Conservation (phyloP, 768 basidiomycete species). For the Amanita rimosa region DNA sequence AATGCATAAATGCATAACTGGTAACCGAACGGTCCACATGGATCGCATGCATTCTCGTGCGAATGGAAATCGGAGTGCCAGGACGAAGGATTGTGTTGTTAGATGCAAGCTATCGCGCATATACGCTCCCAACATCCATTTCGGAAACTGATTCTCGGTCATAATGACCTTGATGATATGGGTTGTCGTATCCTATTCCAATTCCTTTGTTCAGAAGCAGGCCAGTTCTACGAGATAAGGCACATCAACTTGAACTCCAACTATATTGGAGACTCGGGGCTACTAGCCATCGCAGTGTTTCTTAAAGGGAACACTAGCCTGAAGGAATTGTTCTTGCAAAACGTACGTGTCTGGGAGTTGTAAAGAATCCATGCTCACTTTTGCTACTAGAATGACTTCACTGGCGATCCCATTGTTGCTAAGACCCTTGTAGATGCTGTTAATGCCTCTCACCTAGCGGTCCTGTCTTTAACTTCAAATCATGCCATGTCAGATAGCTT, state of each 20-base stretch:
- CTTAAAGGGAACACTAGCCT: slow-evolving; percentile 33
- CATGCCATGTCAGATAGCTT: slow-evolving; percentile 40
- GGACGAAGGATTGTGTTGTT: slow-evolving; percentile 13
- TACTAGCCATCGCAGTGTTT: slow-evolving; percentile 42
- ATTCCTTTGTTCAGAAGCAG: slow-evolving; percentile 39
- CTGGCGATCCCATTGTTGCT: slow-evolving; percentile 24
- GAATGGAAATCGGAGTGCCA: too few species aligned
- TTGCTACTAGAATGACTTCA: slow-evolving; percentile 13
- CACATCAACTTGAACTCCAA: slow-evolving; percentile 52
- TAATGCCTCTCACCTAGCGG: slow-evolving; percentile 41
- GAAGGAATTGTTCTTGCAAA: slow-evolving; percentile 42
- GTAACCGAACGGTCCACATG: too few species aligned
- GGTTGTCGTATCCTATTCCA: slow-evolving; percentile 44
- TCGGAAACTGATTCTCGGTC: slow-evolving; percentile 40
- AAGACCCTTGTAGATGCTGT: slow-evolving; percentile 33
- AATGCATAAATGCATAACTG: too few species aligned
- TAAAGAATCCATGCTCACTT: neutral
- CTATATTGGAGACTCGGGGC: slow-evolving; percentile 40
- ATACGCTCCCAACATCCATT: slow-evolving; percentile 37
- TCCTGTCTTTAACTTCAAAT: slow-evolving; percentile 41
- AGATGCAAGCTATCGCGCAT: slow-evolving; percentile 22
- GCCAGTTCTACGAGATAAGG: slow-evolving; percentile 31
- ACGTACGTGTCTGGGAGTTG: slow-evolving; percentile 27
- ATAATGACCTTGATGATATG: slow-evolving; percentile 46
- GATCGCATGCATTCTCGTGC: neutral